phyloP scores from a whole-genome alignment of 306 rosid species.

The Medicago truncatula region DNA sequence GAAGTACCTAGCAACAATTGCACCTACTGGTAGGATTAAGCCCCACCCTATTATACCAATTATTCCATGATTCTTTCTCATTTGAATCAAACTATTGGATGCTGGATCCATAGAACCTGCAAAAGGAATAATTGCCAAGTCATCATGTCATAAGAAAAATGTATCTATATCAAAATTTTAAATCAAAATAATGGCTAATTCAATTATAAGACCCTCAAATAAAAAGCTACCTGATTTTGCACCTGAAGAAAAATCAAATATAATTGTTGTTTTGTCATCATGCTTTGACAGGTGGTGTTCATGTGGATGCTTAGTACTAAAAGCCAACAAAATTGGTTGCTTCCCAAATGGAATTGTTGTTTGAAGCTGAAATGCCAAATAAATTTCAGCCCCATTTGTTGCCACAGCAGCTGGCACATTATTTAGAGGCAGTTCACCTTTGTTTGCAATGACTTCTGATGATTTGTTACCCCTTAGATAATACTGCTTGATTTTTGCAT shows the following conservation, averaged over 20 bases:
- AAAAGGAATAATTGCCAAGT: conserved; percentile 13
- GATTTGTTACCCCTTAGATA: conserved; percentile 75
- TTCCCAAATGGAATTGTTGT: conserved; percentile 55
- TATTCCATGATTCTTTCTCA: conserved; percentile 89
- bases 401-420: conserved; percentile 83
- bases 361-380: conserved; percentile 89
- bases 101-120: conserved; percentile 58
- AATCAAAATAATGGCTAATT: too few relatives aligned
- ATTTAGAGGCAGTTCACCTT: conserved; percentile 93
- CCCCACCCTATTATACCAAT: conserved; percentile 92
- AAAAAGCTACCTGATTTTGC: background rate
- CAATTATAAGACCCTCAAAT: too few relatives aligned
- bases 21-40: conserved; percentile 85
- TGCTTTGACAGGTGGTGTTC: conserved; percentile 69
- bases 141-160: too few relatives aligned
- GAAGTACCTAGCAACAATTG: conserved; percentile 89
- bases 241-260: conserved; percentile 86
- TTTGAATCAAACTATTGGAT: conserved; percentile 55
- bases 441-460: conserved; percentile 71
- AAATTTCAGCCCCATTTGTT: conserved; percentile 82
- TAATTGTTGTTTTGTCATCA: conserved; percentile 63
- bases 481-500: conserved; percentile 81
- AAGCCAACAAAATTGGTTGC: conserved; percentile 84
- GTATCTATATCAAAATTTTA: background rate
- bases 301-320: conserved; percentile 64